Evolutionary conservation across 148 eudicot species (phyloP), one percentile per base, ranked within the genome.

Genomic region (Chenopodium suecicum): DNA sequence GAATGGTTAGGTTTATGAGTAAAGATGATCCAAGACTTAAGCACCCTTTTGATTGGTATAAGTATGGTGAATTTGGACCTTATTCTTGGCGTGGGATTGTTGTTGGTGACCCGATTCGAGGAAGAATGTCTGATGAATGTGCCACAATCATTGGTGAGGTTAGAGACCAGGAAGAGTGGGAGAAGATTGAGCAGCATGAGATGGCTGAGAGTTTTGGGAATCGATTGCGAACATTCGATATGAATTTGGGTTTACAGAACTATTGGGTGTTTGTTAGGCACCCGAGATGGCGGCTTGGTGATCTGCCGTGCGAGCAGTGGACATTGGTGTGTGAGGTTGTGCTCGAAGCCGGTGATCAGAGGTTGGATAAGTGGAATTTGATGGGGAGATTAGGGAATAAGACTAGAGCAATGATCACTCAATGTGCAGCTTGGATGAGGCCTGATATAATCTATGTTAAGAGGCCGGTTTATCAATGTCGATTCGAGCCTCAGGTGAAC

Each of bases 361-460:
- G 98, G 88, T 87, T 95, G 82, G 98, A 95, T 83, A 93, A 95
- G 88, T 95, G 98, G 98, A 93, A 80, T 83, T 87, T 95, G 89
- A 95, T 95, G 98, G 98, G 92, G 75, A 91, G 98, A 87, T 89
- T 95, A 41, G 98, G 98, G 83, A 92, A 92, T 72, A 84, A 82
- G 44, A 81, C 98, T 0, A 85, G 98, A 87, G 77, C 86, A 8
- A 48, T 89, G 91, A 91, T 95, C 29, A 93, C 98, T 1, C 83
- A 91, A 54, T 95, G 98, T 76, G 98, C 98, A 25, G 98, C 98
- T 23, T 95, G 98, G 98, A 89, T 92, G 94, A 91, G 98, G 73
- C 98, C 98, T 0, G 98, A 95, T 88, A 89, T 93, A 27, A 84
- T 95, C 37, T 95, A 95, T 80, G 98, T 95, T 7, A 92, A 91